Conservation (phyloP, 495 filamentous ascomycete species). For the Alectoria sarmentosa region DNA sequence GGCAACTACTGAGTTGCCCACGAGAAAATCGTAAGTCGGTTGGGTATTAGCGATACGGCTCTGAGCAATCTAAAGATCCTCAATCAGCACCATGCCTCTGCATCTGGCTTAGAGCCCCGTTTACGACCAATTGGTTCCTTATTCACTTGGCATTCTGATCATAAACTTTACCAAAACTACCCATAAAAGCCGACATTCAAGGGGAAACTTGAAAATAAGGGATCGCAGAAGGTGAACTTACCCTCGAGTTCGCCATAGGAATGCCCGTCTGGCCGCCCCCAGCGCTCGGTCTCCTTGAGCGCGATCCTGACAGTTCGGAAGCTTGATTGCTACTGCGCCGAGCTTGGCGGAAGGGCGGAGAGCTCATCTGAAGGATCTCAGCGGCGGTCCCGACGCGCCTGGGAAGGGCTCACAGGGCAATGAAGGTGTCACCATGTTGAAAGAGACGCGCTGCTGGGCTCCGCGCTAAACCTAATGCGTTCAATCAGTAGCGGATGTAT, state of each 20-base stretch:
- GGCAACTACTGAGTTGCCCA: conserved; percentile 40
- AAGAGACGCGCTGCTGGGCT: no score
- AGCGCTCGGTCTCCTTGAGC: conserved; percentile 12
- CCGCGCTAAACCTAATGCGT: no score
- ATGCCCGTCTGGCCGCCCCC: conserved; percentile 19
- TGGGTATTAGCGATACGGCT: conserved; percentile 39
- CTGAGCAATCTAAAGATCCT: conserved; percentile 21
- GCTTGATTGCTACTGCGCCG: conserved; percentile 20
- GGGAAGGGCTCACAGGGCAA: neutral
- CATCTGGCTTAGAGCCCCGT: neutral
- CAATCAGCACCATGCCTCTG: neutral
- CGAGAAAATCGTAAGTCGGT: conserved; percentile 55
- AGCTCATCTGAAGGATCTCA: conserved; percentile 23
- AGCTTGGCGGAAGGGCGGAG: conserved; percentile 25
- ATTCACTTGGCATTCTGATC: no score
- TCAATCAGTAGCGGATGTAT: no score
- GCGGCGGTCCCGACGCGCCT: conserved; percentile 6
- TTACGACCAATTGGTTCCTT: no score
- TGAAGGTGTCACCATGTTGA: no score
- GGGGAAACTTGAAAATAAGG: no score
- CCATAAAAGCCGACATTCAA: no score
- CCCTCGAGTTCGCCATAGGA: conserved; percentile 27
- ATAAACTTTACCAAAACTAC: no score
- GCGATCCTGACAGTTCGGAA: conserved; percentile 7
- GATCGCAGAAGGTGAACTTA: conserved; percentile 13